A percentile compares a stretch with the other conserved stretches of the same genome.
phyloP scores from a whole-genome alignment of 805 yeast genomes.

The Saccharomyces kudriavzevii region DNA sequence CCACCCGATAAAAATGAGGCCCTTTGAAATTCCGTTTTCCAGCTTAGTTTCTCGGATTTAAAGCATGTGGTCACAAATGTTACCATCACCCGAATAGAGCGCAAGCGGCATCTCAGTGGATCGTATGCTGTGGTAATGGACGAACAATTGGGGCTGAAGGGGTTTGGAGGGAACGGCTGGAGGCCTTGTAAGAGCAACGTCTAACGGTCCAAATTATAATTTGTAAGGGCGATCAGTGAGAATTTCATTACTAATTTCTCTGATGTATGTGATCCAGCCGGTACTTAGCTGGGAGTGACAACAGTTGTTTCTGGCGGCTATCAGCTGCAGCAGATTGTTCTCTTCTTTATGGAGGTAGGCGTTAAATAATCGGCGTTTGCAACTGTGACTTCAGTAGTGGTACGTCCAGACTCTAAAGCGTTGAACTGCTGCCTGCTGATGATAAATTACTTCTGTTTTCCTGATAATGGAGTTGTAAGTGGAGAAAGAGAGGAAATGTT shows the following conservation, averaged over 20 bases:
- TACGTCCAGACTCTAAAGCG: neutral
- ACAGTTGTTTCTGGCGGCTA: neutral
- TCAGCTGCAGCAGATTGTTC: neutral
- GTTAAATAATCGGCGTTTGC: neutral
- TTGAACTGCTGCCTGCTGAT: neutral
- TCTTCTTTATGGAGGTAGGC: neutral
- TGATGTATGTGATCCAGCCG: neutral
- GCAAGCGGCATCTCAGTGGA: slow-evolving; percentile 2
- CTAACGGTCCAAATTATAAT: neutral
- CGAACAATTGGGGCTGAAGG: neutral
- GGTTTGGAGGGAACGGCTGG: neutral
- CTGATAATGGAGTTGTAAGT: neutral
- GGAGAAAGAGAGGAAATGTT: neutral
- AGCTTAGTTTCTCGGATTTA: neutral
- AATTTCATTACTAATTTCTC: neutral
- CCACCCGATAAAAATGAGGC: neutral
- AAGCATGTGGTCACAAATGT: neutral
- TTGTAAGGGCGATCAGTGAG: neutral
- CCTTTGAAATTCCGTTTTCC: neutral
- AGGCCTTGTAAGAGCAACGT: neutral
- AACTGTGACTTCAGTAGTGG: neutral
- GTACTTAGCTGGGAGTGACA: neutral
- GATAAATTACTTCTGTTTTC: neutral
- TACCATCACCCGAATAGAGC: neutral
- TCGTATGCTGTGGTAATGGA: neutral